Percentiles rank a stretch among this genome's conserved stretches.
Conservation (phyloP, 2,329 filamentous ascomycete species). For the Lecanoromycetidae sp. region DNA sequence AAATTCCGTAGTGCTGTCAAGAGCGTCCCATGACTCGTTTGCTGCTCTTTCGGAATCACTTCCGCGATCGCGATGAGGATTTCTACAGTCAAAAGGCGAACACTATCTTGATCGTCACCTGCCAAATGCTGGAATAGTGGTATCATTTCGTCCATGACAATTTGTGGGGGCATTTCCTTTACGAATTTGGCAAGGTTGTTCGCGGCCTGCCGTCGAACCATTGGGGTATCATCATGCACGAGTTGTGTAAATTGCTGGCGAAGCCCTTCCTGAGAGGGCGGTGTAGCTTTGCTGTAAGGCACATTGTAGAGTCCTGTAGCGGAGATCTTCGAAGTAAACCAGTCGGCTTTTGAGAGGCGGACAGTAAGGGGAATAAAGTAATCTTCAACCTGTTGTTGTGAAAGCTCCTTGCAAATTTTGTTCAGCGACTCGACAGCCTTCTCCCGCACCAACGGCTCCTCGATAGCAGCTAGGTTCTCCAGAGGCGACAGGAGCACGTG, state of each 20-base stretch:
- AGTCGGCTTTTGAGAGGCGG: slow-evolving; percentile 96
- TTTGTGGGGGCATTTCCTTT: slow-evolving; percentile 82
- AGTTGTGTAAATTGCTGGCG: slow-evolving; percentile 84
- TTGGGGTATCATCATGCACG: slow-evolving; percentile 96
- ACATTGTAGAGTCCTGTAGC: slow-evolving; percentile 89
- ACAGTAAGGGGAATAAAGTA: slow-evolving; percentile 93
- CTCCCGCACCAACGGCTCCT: slow-evolving; percentile 93
- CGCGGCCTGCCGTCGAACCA: slow-evolving; percentile 93
- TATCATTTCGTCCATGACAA: slow-evolving; percentile 98
- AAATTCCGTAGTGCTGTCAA: slow-evolving; percentile 80
- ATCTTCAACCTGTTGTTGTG: slow-evolving; percentile 85
- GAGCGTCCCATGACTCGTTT: slow-evolving; percentile 87
- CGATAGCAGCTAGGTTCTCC: slow-evolving; percentile 96
- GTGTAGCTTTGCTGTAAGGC: slow-evolving; percentile 83
- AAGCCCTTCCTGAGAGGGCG: slow-evolving; percentile 78
- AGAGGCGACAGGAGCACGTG: slow-evolving; percentile 94
- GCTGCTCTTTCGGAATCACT: slow-evolving; percentile 94
- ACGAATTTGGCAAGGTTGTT: slow-evolving; percentile 96
- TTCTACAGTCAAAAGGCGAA: slow-evolving; percentile 88
- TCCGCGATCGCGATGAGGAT: slow-evolving; percentile 94
- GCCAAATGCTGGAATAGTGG: slow-evolving; percentile 95
- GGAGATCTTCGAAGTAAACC: slow-evolving; percentile 99
- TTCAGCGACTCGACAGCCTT: slow-evolving; percentile 99
- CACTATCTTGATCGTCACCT: slow-evolving; percentile 93
- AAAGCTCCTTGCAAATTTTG: slow-evolving; percentile 93